Base-by-base conservation (phyloP, 345 rosid genomes). In the Linum trigynum region DNA sequence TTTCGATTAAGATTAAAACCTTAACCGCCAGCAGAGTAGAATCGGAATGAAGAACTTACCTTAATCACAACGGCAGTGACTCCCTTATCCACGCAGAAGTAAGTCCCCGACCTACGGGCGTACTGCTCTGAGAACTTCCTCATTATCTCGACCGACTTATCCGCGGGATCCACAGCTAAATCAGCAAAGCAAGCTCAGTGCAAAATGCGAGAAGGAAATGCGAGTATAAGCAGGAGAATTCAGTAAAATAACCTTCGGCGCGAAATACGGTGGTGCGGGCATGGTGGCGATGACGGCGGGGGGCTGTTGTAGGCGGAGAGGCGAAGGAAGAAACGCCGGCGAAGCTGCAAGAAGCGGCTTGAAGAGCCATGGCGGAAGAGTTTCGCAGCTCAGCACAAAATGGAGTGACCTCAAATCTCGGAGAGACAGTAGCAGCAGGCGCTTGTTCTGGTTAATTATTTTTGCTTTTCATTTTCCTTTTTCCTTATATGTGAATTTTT, bases 101-200 rank as follows among this genome's bases (percentile, higher is more conserved):
- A 94, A 15, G 99, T 94, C 61, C 90, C 99, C 1, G 99, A 94
- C 65, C 79, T 85, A 68, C 95, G 91, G 55, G 95, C 96, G 74
- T 94, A 94, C 74, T 94, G 99, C 77, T 94, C 97, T 0, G 99
- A 94, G 84, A 94, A 94, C 74, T 94, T 94, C 84, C 97, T 88
- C 99, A 94, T 90, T 37, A 90, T 67, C 67, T 94, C 99, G 48
- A 90, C 83, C 41, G 96, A 88, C 71, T 94, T 90, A 58, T 94
- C 96, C 57, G 90, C 77, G 5, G 95, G 97, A 45, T 94, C 99
- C 69, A 75, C 99, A 88, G 77, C 55, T 68, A 7, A 36, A 61
- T 5, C 51, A 38, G 53, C 53, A 48, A 48, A 48, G 50, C 11
- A 48, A 48, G 53, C 12, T 48, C 53, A 48, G 14, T 9, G 3